Percentiles rank a stretch among this genome's conserved stretches.
These are phyloP conservation scores for Corynespora cassiicola DNA, from an alignment of 2,329 filamentous ascomycete genomes.

Conservation along the genomic window DNA sequence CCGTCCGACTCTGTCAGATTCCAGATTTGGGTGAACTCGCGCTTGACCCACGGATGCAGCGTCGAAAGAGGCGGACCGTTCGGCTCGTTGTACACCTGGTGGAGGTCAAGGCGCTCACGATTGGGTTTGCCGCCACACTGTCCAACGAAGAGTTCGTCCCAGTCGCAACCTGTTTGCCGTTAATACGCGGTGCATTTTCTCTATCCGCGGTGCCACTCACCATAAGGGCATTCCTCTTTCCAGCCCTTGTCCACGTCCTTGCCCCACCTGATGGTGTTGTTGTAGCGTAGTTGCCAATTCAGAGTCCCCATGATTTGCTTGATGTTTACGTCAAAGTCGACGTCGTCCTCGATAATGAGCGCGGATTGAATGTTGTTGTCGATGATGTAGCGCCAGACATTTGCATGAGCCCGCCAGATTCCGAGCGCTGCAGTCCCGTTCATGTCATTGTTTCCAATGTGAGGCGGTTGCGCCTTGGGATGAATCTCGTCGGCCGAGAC, in stretches of 20 bases:
- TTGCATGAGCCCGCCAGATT: conserved; percentile 11
- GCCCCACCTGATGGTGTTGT: conserved; percentile 13
- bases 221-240: conserved; percentile 23
- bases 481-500: too few relatives aligned
- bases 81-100: conserved; percentile 14
- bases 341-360: conserved; percentile 9
- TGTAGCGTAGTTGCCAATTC: neutral
- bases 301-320: conserved; percentile 5
- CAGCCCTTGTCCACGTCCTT: conserved; percentile 19
- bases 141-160: conserved; percentile 24
- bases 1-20: conserved; percentile 12
- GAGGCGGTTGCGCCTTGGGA: neutral
- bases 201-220: conserved; percentile 2
- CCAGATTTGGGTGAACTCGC: conserved; percentile 15
- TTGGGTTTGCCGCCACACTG: conserved; percentile 17
- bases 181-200: neutral
- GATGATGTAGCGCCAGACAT: conserved; percentile 18
- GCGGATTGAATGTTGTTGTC: conserved; percentile 9
- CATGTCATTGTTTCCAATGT: neutral
- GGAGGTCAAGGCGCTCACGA: conserved; percentile 16
- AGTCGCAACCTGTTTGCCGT: conserved; percentile 16
- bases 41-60: conserved; percentile 6
- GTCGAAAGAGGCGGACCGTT: conserved; percentile 5
- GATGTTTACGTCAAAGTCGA: conserved; percentile 10
- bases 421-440: conserved; percentile 2